A percentile compares a stretch with the other conserved stretches of the same genome.
Evolutionary conservation across 176 grass and related monocot genomes (phyloP).

Genomic region (Zea luxurians): DNA sequence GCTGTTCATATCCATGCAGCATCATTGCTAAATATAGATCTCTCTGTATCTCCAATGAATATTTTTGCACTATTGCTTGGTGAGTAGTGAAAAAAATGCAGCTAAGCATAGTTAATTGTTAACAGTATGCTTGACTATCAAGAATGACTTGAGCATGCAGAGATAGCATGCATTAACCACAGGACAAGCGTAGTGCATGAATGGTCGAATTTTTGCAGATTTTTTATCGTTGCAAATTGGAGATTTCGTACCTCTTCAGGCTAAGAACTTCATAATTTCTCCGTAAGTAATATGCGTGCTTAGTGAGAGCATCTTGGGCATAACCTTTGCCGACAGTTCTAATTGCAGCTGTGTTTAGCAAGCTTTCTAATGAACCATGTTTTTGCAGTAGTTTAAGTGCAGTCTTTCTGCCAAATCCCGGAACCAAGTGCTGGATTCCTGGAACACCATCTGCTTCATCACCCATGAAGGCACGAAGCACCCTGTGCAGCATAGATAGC

Average conservation of each 20-base stretch:
- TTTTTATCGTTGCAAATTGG: not conserved
- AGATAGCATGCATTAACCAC: not conserved
- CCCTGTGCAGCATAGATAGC: constrained; percentile 36
- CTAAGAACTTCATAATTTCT: constrained; percentile 92
- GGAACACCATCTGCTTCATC: constrained; percentile 94
- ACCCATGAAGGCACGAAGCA: constrained; percentile 93
- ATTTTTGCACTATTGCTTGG: too few relatives aligned
- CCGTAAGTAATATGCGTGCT: constrained; percentile 83
- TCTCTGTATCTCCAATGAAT: too few relatives aligned
- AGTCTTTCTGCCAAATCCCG: constrained; percentile 86
- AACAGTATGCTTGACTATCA: not conserved
- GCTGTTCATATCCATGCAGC: not conserved
- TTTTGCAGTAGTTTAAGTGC: constrained; percentile 82
- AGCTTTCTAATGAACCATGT: constrained; percentile 85
- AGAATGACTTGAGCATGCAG: not conserved
- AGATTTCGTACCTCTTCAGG: constrained; percentile 59
- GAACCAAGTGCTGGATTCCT: constrained; percentile 83
- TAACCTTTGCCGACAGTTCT: constrained; percentile 90
- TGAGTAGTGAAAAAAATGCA: not conserved
- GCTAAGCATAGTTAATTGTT: not conserved
- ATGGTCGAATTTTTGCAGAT: not conserved
- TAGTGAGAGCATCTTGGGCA: constrained; percentile 76
- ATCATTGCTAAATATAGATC: not conserved
- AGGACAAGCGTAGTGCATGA: not conserved
- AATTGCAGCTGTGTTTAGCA: constrained; percentile 66